Base-by-base conservation (phyloP, 306 rosid species). In the Astragalus membranaceus region DNA sequence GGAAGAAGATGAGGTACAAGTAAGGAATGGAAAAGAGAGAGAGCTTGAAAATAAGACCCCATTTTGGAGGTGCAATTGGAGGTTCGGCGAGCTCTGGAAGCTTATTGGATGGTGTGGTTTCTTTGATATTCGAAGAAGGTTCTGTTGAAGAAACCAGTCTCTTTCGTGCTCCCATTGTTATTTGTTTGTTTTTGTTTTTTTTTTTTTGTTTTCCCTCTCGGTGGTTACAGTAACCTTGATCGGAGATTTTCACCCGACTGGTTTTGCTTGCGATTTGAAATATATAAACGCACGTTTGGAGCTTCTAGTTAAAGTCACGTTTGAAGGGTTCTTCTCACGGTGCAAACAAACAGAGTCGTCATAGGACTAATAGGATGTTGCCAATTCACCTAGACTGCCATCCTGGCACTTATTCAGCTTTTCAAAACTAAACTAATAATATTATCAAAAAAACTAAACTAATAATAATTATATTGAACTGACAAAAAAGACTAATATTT, bases 121-220 rank as follows among this genome's bases (percentile, higher is more conserved):
- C 81, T 29, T 72, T 72, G 8, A 56, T 7, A 29, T 36, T 7
- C 6, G 79, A 6, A 16, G 81, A 17, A 4, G 80, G 7, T 56
- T 85, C 86, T 4, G 62, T 41, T 7, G 77, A 78, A 78, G 78
- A 49, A 44, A 84, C 13, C 7, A 16, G 74, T 90, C 94, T 85
- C 83, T 73, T 91, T 14, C 97, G 90, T 78, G 96, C 80, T 63
- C 91, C 75, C 99, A 94, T 94, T 81, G 84, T 77, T 29, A 55
- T 33, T 44, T 7, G 35, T 20, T 36, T 60, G 35, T 20, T 36
- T 60, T 7, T n/a, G n/a, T n/a, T n/a, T n/a, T n/a, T n/a, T n/a
- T n/a, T n/a, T n/a, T n/a, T n/a, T n/a, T n/a, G 35, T 20, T 36
- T 60, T 7, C 10, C 16, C 29, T 23, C 41, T 7, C 8, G 7